Evolutionary conservation across 768 basidiomycete genomes (phyloP).

Genomic region (Mrakia gelida): DNA sequence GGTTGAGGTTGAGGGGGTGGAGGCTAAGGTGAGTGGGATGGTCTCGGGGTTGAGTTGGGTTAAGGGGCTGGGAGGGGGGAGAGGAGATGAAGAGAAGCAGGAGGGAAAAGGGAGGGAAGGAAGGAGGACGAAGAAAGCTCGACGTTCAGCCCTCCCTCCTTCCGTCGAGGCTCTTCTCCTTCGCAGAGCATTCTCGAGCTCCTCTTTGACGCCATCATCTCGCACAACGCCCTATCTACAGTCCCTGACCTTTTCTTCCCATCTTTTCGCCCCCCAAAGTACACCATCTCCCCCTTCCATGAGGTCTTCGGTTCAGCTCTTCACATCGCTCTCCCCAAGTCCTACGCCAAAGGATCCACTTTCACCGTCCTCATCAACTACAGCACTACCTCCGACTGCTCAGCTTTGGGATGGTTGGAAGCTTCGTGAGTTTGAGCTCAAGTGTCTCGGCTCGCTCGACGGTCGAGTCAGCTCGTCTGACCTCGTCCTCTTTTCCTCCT

Average conservation of each 20-base stretch:
- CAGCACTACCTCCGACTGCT: slow-evolving; percentile 65
- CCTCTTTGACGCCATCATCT: background rate
- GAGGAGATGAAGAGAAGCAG: background rate
- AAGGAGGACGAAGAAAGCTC: slow-evolving; percentile 1
- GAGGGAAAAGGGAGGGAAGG: background rate
- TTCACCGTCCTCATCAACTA: slow-evolving; percentile 58
- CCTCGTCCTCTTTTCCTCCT: slow-evolving; percentile 1
- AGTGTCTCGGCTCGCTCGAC: too few species aligned
- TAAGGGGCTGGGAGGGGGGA: background rate
- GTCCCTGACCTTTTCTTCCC: too few species aligned
- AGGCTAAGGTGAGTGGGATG: slow-evolving; percentile 21
- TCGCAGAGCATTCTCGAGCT: background rate
- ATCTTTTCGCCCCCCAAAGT: slow-evolving; percentile 45
- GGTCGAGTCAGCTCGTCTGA: slow-evolving; percentile 4
- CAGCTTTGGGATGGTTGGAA: slow-evolving; percentile 81
- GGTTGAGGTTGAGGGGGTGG: slow-evolving; percentile 17
- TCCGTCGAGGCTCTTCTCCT: background rate
- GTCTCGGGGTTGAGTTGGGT: background rate
- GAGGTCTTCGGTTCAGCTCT: slow-evolving; percentile 74
- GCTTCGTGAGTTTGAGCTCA: slow-evolving; percentile 54
- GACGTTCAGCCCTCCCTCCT: background rate
- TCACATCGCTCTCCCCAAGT: slow-evolving; percentile 54
- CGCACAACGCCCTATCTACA: background rate
- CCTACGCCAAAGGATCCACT: slow-evolving; percentile 47
- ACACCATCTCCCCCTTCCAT: slow-evolving; percentile 56